Base-by-base conservation (phyloP, 192 early-diverging fungal species). In the Spinellus fusiger region DNA sequence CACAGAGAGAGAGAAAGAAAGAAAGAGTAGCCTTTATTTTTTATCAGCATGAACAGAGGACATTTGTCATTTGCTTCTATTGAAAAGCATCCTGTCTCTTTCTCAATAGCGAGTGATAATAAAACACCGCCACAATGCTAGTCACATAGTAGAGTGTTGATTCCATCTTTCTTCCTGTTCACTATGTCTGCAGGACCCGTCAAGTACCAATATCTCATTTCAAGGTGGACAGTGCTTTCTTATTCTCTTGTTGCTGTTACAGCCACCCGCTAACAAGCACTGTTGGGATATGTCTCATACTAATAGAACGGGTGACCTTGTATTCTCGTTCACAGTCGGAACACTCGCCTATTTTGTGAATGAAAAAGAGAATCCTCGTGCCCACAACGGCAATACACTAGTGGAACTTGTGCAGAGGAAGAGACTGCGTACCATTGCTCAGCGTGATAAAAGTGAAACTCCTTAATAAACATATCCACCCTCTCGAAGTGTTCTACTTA, bases 331-430 rank as follows among this genome's bases (percentile, higher is more conserved):
- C 12, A 66, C 70, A 29, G 75, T 80, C 15, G 81, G 79, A 25
- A 66, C 78, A 13, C 50, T 74, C 10, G 81, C 77, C 13, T 84
- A 84, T 54, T 77, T 79, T 69, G 48, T 81, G 8, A 80, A 81
- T 37, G 81, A 84, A 49, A 56, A 69, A 1, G 79, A 81, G 25
- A 74, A 84, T 57, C 75, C 79, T 5, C 37, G 76, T 28, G 61
- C 72, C 23, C 63, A 72, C 28, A 61, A 76, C 20, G 79, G 78
- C 49, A 78, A 78, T 56, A 73, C 73, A 9, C 52, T 84, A 22
- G 56, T 65, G 27, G 73, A 80, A 12, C 62, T 83, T 13, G 54
- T 79, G 31, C 49, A 68, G 44, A 65, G 77, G 33, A 73, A 69
- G 49, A 27, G 61, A n/a, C 49, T 73, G 4, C 60, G 68, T 40